Percentiles rank a stretch among this genome's conserved stretches.
These are phyloP conservation scores for Thelephora terrestris DNA, from an alignment of 1,284 basidiomycete species.

Conservation along the genomic window DNA sequence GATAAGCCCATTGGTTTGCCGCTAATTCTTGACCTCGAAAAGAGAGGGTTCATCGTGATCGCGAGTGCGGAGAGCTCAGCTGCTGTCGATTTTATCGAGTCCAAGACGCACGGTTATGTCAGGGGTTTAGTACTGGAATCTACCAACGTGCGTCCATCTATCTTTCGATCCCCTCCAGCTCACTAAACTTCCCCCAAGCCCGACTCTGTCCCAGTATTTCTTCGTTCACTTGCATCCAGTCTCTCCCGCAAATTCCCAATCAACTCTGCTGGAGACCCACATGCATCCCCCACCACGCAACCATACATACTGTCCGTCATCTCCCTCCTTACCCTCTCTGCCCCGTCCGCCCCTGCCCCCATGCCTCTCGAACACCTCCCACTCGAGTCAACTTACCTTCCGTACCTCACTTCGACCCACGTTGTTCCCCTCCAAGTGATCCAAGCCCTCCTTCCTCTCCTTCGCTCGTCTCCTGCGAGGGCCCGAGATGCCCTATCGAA, in stretches of 20 bases:
- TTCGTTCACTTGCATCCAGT: slow-evolving; percentile 67
- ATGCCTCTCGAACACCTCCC: slow-evolving; percentile 64
- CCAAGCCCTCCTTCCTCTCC: slow-evolving; percentile 64
- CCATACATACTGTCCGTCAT: slow-evolving; percentile 64
- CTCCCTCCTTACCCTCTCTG: slow-evolving; percentile 54
- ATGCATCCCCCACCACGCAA: slow-evolving; percentile 47
- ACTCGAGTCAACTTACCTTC: slow-evolving; percentile 50
- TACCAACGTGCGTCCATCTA: slow-evolving; percentile 41
- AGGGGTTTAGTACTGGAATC: slow-evolving; percentile 73
- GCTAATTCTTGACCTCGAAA: slow-evolving; percentile 61
- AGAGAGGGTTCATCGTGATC: slow-evolving; percentile 71
- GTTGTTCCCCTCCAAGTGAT: slow-evolving; percentile 64
- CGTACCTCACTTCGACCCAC: slow-evolving; percentile 62
- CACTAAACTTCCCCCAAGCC: slow-evolving; percentile 32
- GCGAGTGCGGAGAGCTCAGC: slow-evolving; percentile 61
- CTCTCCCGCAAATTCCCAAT: slow-evolving; percentile 76
- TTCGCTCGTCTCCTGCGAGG: slow-evolving; percentile 50
- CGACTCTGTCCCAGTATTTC: slow-evolving; percentile 58
- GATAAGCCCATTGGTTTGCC: slow-evolving; percentile 62
- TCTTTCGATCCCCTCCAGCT: slow-evolving; percentile 4
- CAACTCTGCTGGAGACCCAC: slow-evolving; percentile 67
- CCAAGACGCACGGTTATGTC: slow-evolving; percentile 58
- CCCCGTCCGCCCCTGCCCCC: slow-evolving; percentile 24
- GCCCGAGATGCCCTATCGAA: slow-evolving; percentile 29
- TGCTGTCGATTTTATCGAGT: slow-evolving; percentile 52